A percentile compares a stretch with the other conserved stretches of the same genome.
Conservation (phyloP, 371 early-diverging fungal genomes). For the Basidiobolus meristosporus region DNA sequence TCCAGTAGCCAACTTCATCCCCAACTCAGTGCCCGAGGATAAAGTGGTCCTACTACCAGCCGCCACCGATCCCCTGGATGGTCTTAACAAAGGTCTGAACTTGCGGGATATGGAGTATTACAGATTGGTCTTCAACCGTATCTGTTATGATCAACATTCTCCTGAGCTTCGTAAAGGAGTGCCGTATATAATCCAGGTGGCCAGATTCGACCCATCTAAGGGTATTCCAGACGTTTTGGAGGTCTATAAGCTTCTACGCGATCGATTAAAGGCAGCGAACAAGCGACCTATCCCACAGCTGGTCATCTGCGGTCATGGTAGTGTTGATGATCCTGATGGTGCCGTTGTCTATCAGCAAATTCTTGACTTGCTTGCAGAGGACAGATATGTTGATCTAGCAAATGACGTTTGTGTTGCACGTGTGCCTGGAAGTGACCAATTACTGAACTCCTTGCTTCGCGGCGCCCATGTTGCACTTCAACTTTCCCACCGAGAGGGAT, state of each 20-base stretch:
- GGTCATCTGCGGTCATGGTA: constrained; percentile 66
- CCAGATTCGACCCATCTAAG: constrained; percentile 82
- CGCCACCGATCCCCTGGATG: constrained; percentile 51
- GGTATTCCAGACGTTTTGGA: constrained; percentile 66
- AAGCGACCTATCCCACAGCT: constrained; percentile 63
- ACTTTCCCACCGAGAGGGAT: constrained; percentile 69
- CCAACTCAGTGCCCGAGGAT: constrained; percentile 9
- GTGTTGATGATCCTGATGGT: constrained; percentile 79
- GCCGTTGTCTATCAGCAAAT: constrained; percentile 43
- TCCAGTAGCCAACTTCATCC: constrained; percentile 53
- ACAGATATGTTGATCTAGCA: constrained; percentile 21
- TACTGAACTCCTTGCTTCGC: constrained; percentile 49
- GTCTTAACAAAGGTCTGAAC: constrained; percentile 45
- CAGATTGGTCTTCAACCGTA: constrained; percentile 52
- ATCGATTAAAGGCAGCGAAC: constrained; percentile 12
- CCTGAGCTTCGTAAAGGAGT: constrained; percentile 31
- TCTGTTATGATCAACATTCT: constrained; percentile 48
- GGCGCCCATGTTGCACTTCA: constrained; percentile 54
- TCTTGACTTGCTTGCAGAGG: constrained; percentile 14
- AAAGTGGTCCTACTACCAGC: constrained; percentile 42
- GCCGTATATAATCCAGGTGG: constrained; percentile 72
- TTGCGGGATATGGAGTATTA: constrained; percentile 34
- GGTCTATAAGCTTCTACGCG: constrained; percentile 42
- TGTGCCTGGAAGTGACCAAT: constrained; percentile 61
- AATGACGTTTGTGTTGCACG: constrained; percentile 39